These are phyloP conservation scores for Capsicum chinense DNA, from an alignment of 257 asterid genomes.

Conservation along the genomic window DNA sequence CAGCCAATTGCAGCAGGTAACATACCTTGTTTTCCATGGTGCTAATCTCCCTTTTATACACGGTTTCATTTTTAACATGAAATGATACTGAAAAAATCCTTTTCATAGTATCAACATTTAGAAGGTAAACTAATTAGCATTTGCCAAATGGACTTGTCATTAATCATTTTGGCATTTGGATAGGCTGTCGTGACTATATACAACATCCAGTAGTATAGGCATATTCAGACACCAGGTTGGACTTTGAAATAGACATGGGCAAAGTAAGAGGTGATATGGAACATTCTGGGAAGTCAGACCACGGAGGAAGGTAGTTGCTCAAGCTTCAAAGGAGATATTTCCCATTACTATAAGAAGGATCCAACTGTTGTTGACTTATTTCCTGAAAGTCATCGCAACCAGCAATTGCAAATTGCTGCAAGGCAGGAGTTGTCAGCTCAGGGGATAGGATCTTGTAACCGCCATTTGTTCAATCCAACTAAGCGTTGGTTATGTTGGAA, in stretches of 20 bases:
- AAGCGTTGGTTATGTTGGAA: constrained; percentile 74
- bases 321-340: constrained; percentile 59
- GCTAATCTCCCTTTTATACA: too few species aligned
- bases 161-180: background rate
- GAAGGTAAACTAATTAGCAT: background rate
- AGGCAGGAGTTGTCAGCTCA: constrained; percentile 73
- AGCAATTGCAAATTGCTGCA: constrained; percentile 84
- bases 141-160: background rate
- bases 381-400: constrained; percentile 76
- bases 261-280: constrained; percentile 86
- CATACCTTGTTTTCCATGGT: too few species aligned
- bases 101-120: background rate
- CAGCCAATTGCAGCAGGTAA: too few species aligned
- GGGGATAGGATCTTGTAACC: constrained; percentile 67
- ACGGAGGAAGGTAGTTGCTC: constrained; percentile 94
- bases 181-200: constrained; percentile 48
- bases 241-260: constrained; percentile 92
- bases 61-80: too few species aligned
- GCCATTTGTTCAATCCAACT: constrained; percentile 74
- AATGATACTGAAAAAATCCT: too few species aligned
- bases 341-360: constrained; percentile 77
- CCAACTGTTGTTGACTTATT: constrained; percentile 74
- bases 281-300: constrained; percentile 75
- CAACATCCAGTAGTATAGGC: constrained; percentile 91
- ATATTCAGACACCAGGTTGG: constrained; percentile 93